These are phyloP conservation scores for Fusarium chuoi DNA, from an alignment of 2,329 filamentous ascomycete genomes.

Conservation along the genomic window DNA sequence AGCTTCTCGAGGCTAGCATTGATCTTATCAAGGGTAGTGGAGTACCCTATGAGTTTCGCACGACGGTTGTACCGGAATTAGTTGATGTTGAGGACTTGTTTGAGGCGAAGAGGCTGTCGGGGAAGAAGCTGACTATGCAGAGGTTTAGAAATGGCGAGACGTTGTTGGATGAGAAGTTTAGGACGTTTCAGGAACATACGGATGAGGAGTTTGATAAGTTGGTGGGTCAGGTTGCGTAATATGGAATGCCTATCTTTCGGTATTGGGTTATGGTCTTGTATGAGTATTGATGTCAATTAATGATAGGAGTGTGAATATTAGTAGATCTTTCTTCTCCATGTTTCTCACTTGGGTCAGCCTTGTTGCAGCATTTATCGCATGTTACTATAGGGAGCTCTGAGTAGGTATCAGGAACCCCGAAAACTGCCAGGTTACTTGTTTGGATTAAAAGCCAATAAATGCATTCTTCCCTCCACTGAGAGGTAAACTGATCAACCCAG, in stretches of 20 bases:
- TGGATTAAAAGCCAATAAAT: background rate
- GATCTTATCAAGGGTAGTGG: constrained; percentile 33
- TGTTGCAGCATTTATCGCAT: too few species aligned
- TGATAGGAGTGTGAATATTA: background rate
- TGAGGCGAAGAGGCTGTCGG: constrained; percentile 36
- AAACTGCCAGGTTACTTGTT: rapidly evolving
- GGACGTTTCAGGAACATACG: constrained; percentile 25
- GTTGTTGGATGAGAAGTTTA: constrained; percentile 7
- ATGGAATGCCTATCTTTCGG: rapidly evolving
- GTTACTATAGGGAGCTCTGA: too few species aligned
- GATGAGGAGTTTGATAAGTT: constrained; percentile 34
- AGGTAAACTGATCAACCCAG: background rate
- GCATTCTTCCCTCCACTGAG: background rate
- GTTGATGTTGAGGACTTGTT: constrained; percentile 39
- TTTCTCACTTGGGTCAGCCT: too few species aligned
- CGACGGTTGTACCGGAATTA: constrained; percentile 34
- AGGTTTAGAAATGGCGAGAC: constrained; percentile 30
- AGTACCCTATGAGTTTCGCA: constrained; percentile 35
- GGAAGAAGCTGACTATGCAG: constrained; percentile 38
- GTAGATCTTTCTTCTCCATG: too few species aligned
- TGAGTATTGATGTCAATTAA: background rate
- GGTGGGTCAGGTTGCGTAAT: constrained; percentile 27
- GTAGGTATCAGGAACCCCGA: too few species aligned
- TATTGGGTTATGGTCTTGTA: background rate
- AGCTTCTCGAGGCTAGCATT: constrained; percentile 29